Evolutionary conservation across 257 asterid genomes (phyloP), one percentile per base, ranked within the genome.

Genomic region (Nicotiana noctiflora): DNA sequence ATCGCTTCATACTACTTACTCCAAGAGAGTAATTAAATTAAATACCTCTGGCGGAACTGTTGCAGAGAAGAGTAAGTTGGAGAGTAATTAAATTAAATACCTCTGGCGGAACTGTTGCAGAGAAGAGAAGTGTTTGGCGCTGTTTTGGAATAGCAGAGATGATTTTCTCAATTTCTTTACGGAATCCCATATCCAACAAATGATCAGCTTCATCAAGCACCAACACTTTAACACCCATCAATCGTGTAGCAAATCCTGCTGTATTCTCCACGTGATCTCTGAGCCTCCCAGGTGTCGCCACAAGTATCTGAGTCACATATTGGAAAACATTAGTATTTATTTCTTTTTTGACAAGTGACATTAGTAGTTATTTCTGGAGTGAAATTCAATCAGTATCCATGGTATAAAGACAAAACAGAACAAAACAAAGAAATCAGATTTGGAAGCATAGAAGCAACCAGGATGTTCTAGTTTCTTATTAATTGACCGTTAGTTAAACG

Each of bases 271-370:
- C 82, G 79, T 96, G 99, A 82, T 96, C 99, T 87, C 85, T 89
- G 49, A 96, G 97, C 89, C 98, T 91, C 83, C 99, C 99, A 80
- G 99, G 99, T 51, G 99, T 96, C 6, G 99, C 99, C 85, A 96
- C 98, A 61, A 96, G 97, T 84, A 96, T 94, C 99, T 95, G 93
- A 77, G 55, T 70, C 4, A 63, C 86, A 83, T 67, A 32, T 52
- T 67, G 75, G 83, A 15, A 77, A 63, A 76, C 37, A 12, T 37
- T 31, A 79, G 6, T 59, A 29, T 51, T 32, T 60, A 62, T 23
- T 57, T 49, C 79, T 4, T 74, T 23, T 49, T 74, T 74, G 79
- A 49, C 8, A 74, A 70, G 61, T 49, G 61, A 6, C 12, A 14
- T 14, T 8, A 72, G 79, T 74, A 74, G 61, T 49, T 74, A 49